A percentile compares a stretch with the other conserved stretches of the same genome.
Conservation (phyloP, 2,329 filamentous ascomycete species). For the Chaetomium olivaceum region DNA sequence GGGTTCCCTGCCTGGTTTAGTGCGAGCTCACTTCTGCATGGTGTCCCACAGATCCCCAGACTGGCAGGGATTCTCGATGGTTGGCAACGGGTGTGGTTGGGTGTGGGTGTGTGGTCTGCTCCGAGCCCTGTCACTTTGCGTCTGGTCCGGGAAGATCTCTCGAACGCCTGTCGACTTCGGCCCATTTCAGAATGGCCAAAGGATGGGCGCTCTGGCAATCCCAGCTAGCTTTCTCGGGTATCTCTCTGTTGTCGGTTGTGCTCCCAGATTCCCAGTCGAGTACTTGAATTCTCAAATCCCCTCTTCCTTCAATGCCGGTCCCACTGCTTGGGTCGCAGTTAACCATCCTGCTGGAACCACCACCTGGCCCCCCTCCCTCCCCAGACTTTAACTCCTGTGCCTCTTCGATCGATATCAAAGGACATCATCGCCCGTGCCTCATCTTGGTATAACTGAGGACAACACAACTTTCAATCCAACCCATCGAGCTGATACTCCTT, state of each 20-base stretch:
- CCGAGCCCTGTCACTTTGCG: slow-evolving; percentile 14
- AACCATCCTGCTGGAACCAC: slow-evolving; percentile 12
- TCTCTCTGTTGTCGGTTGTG: slow-evolving; percentile 17
- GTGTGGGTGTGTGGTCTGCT: not conserved
- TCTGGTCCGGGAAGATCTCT: slow-evolving; percentile 23
- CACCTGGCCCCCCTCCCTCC: not conserved
- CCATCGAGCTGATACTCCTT: not conserved
- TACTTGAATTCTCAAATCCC: slow-evolving; percentile 28
- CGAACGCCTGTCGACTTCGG: slow-evolving; percentile 18
- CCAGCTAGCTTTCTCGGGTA: slow-evolving; percentile 23
- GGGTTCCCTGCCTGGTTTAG: slow-evolving; percentile 16
- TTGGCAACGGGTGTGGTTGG: slow-evolving; percentile 11
- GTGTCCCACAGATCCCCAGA: not conserved
- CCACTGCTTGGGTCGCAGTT: slow-evolving; percentile 12
- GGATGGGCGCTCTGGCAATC: slow-evolving; percentile 23
- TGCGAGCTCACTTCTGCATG: slow-evolving; percentile 1
- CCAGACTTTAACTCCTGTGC: not conserved
- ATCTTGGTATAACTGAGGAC: not conserved
- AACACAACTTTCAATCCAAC: not conserved
- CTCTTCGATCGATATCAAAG: not conserved
- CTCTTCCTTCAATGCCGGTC: slow-evolving; percentile 21
- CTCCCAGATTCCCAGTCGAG: slow-evolving; percentile 1
- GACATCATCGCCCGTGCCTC: not conserved
- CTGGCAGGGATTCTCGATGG: not conserved
- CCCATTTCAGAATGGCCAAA: slow-evolving; percentile 20